A percentile compares a stretch with the other conserved stretches of the same genome.
These are phyloP conservation scores for Phytophthora litchii DNA, from an alignment of 352 stramenopile genomes.

Conservation along the genomic window DNA sequence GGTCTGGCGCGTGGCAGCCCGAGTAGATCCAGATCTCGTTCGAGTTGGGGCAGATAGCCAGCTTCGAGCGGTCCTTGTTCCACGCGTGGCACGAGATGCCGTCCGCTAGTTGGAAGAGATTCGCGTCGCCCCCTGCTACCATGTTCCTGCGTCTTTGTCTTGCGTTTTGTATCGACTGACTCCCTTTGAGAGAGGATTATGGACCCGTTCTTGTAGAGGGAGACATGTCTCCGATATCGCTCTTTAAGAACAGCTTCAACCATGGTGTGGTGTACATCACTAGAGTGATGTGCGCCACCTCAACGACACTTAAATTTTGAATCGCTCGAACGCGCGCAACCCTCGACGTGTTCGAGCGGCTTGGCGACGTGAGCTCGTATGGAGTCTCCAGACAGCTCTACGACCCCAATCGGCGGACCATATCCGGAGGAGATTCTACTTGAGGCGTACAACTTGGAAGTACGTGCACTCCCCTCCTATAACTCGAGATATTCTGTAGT, in stretches of 20 bases:
- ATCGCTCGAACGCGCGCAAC: constrained; percentile 14
- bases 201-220: constrained; percentile 17
- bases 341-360: constrained; percentile 1
- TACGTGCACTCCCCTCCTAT: constrained; percentile 16
- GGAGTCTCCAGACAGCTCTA: constrained; percentile 28
- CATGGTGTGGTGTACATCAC: constrained; percentile 1
- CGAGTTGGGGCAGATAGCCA: constrained; percentile 92
- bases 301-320: constrained; percentile 20
- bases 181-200: constrained; percentile 22
- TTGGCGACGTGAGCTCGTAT: constrained; percentile 19
- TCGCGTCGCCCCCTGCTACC: constrained; percentile 46
- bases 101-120: constrained; percentile 79
- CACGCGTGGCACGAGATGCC: constrained; percentile 92
- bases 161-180: constrained; percentile 37
- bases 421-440: constrained; percentile 63
- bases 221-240: constrained; percentile 37
- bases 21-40: constrained; percentile 95
- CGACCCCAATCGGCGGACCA: constrained; percentile 9
- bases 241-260: constrained; percentile 53
- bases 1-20: constrained; percentile 77
- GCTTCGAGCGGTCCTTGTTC: constrained; percentile 90
- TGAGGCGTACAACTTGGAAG: constrained; percentile 67
- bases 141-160: constrained; percentile 18
- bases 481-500: background rate
- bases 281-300: constrained; percentile 10